These are phyloP conservation scores for Suillus plorans DNA, from an alignment of 768 basidiomycete genomes.

Conservation along the genomic window DNA sequence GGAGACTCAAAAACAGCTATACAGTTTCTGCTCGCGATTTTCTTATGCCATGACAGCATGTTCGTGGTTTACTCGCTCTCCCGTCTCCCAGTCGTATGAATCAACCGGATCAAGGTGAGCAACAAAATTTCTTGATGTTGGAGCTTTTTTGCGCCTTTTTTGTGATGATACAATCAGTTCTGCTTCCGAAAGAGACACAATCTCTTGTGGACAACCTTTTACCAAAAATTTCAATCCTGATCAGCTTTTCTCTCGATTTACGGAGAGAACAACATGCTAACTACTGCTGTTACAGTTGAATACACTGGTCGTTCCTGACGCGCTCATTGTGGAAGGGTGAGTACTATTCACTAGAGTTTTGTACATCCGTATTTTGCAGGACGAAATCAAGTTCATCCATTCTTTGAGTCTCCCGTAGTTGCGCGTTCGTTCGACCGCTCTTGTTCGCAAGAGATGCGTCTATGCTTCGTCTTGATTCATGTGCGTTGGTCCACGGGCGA, in stretches of 20 bases:
- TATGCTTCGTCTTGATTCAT: slow-evolving; percentile 50
- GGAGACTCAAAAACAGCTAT: slow-evolving; percentile 31
- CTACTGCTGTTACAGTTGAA: slow-evolving; percentile 5
- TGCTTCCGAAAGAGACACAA: slow-evolving; percentile 79
- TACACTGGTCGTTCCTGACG: background rate
- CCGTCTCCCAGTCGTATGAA: slow-evolving; percentile 5
- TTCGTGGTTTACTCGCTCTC: slow-evolving; percentile 5
- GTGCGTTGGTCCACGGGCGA: slow-evolving; percentile 35
- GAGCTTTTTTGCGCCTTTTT: slow-evolving; percentile 2
- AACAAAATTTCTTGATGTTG: background rate
- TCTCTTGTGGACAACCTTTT: slow-evolving; percentile 70
- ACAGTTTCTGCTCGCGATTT: slow-evolving; percentile 32
- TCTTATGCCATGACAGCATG: background rate
- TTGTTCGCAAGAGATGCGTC: slow-evolving; percentile 33
- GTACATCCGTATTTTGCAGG: slow-evolving; percentile 26
- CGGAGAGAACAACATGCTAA: background rate
- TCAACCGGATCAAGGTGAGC: slow-evolving; percentile 8
- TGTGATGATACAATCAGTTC: slow-evolving; percentile 70
- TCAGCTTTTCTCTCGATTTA: slow-evolving; percentile 10
- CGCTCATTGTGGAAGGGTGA: slow-evolving; percentile 7
- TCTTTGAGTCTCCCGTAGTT: slow-evolving; percentile 60
- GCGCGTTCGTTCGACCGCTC: slow-evolving; percentile 37
- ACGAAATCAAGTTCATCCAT: slow-evolving; percentile 87
- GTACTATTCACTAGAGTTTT: background rate
- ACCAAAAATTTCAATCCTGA: slow-evolving; percentile 55